These are phyloP conservation scores for Emericellopsis atlantica DNA, from an alignment of 2,329 filamentous ascomycete species.

Conservation along the genomic window DNA sequence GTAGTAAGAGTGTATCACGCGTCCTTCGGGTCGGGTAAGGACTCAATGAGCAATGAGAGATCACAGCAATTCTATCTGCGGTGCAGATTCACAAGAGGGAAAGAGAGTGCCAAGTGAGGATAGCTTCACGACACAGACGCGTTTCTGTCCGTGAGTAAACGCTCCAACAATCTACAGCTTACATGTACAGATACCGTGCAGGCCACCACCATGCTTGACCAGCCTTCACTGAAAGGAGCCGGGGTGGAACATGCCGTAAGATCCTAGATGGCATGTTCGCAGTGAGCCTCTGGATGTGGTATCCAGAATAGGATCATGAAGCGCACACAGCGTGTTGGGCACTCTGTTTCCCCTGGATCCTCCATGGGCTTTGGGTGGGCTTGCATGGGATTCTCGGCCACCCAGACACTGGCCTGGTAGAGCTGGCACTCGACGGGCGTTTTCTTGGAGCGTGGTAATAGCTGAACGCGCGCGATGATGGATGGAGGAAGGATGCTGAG, in stretches of 20 bases:
- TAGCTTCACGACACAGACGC: too few species aligned
- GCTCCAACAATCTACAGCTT: neutral
- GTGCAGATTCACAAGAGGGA: too few species aligned
- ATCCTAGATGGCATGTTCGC: neutral
- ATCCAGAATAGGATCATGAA: neutral
- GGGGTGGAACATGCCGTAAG: neutral
- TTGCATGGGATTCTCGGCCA: neutral
- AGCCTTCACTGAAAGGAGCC: neutral
- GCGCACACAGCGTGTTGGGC: neutral
- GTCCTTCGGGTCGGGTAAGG: too few species aligned
- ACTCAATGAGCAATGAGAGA: too few species aligned
- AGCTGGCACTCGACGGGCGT: neutral
- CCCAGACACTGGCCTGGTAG: neutral
- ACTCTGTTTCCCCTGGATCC: neutral
- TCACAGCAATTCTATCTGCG: too few species aligned
- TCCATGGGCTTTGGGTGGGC: neutral
- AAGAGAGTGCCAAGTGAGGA: too few species aligned
- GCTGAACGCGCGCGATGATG: neutral
- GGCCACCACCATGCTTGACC: neutral
- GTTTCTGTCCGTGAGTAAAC: too few species aligned
- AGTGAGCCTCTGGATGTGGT: neutral
- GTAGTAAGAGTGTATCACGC: too few species aligned
- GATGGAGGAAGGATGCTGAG: neutral
- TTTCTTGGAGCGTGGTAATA: neutral
- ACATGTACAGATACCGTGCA: neutral